Conservation (phyloP, 192 early-diverging fungal genomes). For the Phlyctochytrium bullatum region DNA sequence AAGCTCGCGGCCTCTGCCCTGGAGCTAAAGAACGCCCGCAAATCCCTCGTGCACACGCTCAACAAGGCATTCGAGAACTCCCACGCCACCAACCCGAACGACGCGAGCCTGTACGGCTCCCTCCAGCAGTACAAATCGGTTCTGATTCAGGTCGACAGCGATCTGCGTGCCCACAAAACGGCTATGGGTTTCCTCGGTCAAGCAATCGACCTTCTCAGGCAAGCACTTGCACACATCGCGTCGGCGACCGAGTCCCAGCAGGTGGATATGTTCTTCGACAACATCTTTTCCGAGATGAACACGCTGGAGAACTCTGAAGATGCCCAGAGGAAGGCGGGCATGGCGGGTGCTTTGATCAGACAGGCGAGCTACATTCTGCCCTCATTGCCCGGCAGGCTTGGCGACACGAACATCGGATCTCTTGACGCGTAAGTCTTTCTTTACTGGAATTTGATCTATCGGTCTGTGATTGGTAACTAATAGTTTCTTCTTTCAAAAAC, state of each 20-base stretch:
- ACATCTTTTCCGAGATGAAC: neutral
- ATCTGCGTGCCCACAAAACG: neutral
- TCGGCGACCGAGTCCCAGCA: neutral
- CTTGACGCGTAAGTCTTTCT: neutral
- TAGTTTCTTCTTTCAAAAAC: too few relatives aligned
- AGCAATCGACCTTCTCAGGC: neutral
- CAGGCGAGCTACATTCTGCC: neutral
- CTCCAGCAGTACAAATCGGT: neutral
- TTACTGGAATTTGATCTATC: too few relatives aligned
- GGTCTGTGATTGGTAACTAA: too few relatives aligned
- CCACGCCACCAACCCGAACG: neutral
- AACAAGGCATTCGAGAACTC: constrained; percentile 1
- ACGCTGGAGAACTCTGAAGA: neutral
- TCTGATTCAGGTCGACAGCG: neutral
- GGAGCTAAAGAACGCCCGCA: neutral
- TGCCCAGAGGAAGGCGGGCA: neutral
- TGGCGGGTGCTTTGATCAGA: neutral
- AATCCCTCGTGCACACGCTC: neutral
- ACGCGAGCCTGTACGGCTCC: neutral
- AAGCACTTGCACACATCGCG: neutral
- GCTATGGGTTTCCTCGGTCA: neutral
- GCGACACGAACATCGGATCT: neutral
- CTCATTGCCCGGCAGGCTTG: neutral
- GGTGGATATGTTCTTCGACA: neutral
- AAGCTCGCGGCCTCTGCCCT: neutral